Evolutionary conservation across 2,329 filamentous ascomycete species (phyloP).

Genomic region (Ilyonectria sp.): DNA sequence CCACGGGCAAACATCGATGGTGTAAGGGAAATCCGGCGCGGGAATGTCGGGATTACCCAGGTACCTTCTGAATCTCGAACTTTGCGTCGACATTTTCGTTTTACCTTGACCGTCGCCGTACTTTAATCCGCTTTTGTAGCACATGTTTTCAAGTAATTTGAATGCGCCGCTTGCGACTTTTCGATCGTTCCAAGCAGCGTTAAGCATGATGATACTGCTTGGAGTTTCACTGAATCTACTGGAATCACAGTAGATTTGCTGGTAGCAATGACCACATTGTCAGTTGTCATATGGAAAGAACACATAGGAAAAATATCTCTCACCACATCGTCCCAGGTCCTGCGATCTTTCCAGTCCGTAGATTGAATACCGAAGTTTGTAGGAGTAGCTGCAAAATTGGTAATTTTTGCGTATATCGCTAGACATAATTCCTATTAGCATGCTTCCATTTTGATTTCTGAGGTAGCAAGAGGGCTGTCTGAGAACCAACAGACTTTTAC

Average conservation of each 20-base stretch:
- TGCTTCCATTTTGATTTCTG: neutral
- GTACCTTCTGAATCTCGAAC: too few species aligned
- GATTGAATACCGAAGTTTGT: neutral
- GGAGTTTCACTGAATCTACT: too few species aligned
- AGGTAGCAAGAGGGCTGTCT: neutral
- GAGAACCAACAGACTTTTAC: neutral
- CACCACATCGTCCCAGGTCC: neutral
- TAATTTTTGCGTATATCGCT: neutral
- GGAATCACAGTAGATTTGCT: neutral
- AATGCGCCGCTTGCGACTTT: too few species aligned
- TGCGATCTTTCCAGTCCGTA: neutral
- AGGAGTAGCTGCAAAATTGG: neutral
- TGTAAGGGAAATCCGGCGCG: neutral
- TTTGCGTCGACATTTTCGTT: too few species aligned
- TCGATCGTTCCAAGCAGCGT: too few species aligned
- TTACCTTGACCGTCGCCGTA: too few species aligned
- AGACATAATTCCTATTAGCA: neutral
- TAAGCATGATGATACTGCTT: too few species aligned
- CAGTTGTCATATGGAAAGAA: too few species aligned
- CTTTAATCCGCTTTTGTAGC: too few species aligned
- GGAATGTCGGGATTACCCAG: neutral
- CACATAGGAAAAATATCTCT: neutral
- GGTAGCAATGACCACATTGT: too few species aligned
- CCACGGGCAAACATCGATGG: neutral
- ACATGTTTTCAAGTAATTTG: too few species aligned